Base-by-base conservation (phyloP, 2,329 filamentous ascomycete genomes). In the Aureobasidium sp. region DNA sequence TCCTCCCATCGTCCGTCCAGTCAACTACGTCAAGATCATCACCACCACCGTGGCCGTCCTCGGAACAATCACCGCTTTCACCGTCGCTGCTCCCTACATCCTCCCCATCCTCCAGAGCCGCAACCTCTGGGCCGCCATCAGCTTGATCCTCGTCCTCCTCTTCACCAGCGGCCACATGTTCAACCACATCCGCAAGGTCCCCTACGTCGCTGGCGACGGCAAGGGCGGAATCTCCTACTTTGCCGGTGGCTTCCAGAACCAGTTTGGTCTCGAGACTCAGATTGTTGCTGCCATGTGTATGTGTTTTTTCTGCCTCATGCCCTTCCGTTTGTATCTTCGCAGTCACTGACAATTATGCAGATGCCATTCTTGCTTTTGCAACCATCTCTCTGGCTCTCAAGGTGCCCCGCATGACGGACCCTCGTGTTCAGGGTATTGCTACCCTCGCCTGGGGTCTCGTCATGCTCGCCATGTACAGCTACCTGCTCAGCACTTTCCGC, bases 161-260 rank as follows among this genome's bases (percentile, higher is more conserved):
- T 99, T 97, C 77, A 97, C 89, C 50, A 94, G 89, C 69, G 95
- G 94, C 42, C 92, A 97, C 77, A 99, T 99, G 95, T 99, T 95
- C 82, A 99, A 97, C 76, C 92, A 97, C 72, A 99, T 99, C 71
- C 85, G 95, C 68, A 93, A 94, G 74, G 90, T 95, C 2, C 94
- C 94, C 2, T 99, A 99, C 69, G 91, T 97, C 35, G 82, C 86
- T 45, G 89, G 88, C 45, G 86, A 97, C 72, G 90, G 91, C 40
- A 85, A 83, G 60, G 94, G 94, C 19, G 91, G 91, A 5, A 84
- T 99, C 65, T 89, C 78, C 71, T 97, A 97, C 75, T 94, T 99
- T 75, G 90, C 93, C 4, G 82, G 82, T 42, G 93, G 94, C 0
- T 99, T 99, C 76, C 91, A 93, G 74, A 96, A 86, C 73, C 94